Evolutionary conservation across 2,329 filamentous ascomycete species (phyloP).

Genomic region (Alternaria atra): DNA sequence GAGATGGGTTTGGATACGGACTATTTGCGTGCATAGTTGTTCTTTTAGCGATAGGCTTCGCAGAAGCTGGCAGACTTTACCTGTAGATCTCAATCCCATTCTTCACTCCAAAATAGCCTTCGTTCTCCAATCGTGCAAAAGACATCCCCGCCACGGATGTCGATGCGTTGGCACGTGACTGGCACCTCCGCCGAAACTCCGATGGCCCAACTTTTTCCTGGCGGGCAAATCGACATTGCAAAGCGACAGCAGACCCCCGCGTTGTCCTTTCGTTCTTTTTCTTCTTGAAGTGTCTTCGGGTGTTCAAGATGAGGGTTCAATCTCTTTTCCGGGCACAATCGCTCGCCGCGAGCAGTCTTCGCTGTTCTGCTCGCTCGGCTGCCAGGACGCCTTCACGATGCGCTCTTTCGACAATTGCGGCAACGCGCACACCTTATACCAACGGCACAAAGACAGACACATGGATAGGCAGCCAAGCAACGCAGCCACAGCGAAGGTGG

Average conservation of each 20-base stretch:
- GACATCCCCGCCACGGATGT: not conserved
- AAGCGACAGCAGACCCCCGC: conserved; percentile 34
- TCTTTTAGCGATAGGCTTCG: conserved; percentile 16
- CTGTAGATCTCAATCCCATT: conserved; percentile 30
- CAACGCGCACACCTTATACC: conserved; percentile 37
- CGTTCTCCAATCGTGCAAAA: not conserved
- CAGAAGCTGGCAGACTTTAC: conserved; percentile 14
- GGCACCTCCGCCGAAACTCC: conserved; percentile 33
- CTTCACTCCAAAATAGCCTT: conserved; percentile 15
- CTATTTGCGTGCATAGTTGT: conserved; percentile 22
- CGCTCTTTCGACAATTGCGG: conserved; percentile 45
- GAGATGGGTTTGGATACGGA: conserved; percentile 31
- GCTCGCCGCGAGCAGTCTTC: conserved; percentile 41
- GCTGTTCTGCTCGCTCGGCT: conserved; percentile 36
- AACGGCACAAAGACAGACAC: conserved; percentile 41
- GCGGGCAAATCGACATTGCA: conserved; percentile 16
- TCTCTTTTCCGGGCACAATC: conserved; percentile 46
- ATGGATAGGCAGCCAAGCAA: conserved; percentile 39
- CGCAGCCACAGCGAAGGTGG: conserved; percentile 44
- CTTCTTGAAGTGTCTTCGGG: conserved; percentile 18
- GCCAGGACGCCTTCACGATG: conserved; percentile 40
- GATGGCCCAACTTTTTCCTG: conserved; percentile 41
- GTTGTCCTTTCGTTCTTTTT: conserved; percentile 38
- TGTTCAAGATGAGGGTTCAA: conserved; percentile 46
- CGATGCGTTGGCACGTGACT: conserved; percentile 31